A percentile compares a stretch with the other conserved stretches of the same genome.
phyloP scores from a whole-genome alignment of 2,329 filamentous ascomycete species.

The Lecanicillium sp. region DNA sequence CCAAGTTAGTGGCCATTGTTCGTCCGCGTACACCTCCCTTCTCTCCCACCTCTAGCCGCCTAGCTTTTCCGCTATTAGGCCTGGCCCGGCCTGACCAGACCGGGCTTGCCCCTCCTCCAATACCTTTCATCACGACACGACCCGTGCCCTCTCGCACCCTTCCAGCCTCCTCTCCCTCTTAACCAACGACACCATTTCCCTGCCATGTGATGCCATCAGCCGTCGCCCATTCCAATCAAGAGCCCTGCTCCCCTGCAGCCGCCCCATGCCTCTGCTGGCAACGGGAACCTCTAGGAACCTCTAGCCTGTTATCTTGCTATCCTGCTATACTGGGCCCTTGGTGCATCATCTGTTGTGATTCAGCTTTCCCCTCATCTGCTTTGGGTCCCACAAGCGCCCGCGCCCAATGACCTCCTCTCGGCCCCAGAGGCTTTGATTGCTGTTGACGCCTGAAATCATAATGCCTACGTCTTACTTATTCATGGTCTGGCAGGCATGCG shows the following conservation, averaged over 20 bases:
- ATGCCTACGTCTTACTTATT: no score
- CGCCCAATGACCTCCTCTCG: constrained; percentile 1
- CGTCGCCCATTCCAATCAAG: neutral
- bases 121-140: constrained; percentile 4
- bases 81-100: neutral
- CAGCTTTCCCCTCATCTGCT: constrained; percentile 11
- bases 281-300: neutral
- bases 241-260: neutral
- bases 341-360: constrained; percentile 7
- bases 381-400: constrained; percentile 9
- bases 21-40: neutral
- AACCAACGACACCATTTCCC: constrained; percentile 3
- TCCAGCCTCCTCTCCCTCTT: no score
- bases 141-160: no score
- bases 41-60: no score
- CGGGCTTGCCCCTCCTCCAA: neutral
- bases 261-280: neutral
- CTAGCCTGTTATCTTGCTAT: no score
- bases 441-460: constrained; percentile 11
- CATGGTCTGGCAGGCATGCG: no score
- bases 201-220: constrained; percentile 11
- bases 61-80: neutral
- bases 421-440: no score
- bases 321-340: no score
- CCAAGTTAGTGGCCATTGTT: constrained; percentile 8